Conservation (phyloP, 257 asterid species). For the Vinca minor region DNA sequence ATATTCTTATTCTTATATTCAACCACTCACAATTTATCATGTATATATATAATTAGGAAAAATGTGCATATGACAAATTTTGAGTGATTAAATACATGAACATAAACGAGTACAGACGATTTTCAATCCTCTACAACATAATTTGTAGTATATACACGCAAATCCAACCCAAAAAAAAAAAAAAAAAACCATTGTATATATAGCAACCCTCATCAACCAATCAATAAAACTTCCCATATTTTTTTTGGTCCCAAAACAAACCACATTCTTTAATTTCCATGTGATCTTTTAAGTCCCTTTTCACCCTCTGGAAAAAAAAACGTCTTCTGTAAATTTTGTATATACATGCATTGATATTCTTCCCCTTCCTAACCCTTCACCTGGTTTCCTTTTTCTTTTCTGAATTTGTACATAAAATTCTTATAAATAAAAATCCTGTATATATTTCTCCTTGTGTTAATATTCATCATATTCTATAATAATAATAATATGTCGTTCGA, state of each 20-base stretch:
- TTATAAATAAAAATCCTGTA: not conserved
- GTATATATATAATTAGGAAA: too few species aligned
- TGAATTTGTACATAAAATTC: slow-evolving; percentile 1
- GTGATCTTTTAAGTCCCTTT: not conserved
- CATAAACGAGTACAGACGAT: too few species aligned
- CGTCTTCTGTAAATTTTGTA: not conserved
- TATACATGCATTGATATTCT: not conserved
- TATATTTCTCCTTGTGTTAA: not conserved
- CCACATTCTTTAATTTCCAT: slow-evolving; percentile 1
- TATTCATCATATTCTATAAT: not conserved
- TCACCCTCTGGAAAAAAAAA: not conserved
- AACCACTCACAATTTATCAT: too few species aligned
- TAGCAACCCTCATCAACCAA: not conserved
- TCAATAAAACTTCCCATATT: not conserved
- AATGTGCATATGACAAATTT: too few species aligned
- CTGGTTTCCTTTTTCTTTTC: too few species aligned
- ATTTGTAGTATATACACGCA: not conserved
- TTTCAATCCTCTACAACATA: too few species aligned
- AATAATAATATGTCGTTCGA: slow-evolving; percentile 15
- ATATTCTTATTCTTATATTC: too few species aligned
- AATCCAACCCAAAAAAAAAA: not conserved
- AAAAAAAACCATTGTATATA: not conserved
- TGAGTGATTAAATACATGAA: too few species aligned
- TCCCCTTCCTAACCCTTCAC: not conserved
- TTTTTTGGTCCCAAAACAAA: not conserved